Evolutionary conservation across 2,329 filamentous ascomycete species (phyloP).

Genomic region (Malbranchea zuffiana): DNA sequence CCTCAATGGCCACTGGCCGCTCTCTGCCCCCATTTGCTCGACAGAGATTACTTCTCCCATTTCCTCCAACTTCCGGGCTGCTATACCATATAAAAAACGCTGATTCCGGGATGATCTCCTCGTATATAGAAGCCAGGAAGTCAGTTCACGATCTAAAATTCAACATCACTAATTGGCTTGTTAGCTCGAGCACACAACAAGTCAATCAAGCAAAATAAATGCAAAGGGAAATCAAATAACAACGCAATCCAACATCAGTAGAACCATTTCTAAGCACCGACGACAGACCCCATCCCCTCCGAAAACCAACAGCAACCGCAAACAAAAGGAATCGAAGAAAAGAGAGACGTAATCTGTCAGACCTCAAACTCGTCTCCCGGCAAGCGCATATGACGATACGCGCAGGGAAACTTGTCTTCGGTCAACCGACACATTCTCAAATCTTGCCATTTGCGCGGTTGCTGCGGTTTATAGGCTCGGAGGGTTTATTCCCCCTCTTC

Average conservation of each 20-base stretch:
- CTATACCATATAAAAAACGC: no score
- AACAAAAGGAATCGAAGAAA: constrained; percentile 15
- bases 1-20: no score
- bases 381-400: constrained; percentile 16
- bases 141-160: no score
- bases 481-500: constrained; percentile 2
- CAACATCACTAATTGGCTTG: no score
- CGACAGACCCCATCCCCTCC: constrained; percentile 22
- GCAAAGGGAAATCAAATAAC: background rate
- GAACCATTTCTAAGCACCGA: constrained; percentile 40
- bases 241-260: constrained; percentile 26
- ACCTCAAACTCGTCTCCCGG: background rate
- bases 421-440: no score
- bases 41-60: no score
- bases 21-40: no score
- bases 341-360: constrained; percentile 1
- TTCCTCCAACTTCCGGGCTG: no score
- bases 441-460: constrained; percentile 3
- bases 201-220: background rate
- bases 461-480: constrained; percentile 3
- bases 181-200: no score
- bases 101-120: no score
- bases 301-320: constrained; percentile 9
- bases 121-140: no score
- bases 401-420: background rate